These are phyloP conservation scores for Colletotrichum lindemuthianum DNA, from an alignment of 2,329 filamentous ascomycete genomes.

Conservation along the genomic window DNA sequence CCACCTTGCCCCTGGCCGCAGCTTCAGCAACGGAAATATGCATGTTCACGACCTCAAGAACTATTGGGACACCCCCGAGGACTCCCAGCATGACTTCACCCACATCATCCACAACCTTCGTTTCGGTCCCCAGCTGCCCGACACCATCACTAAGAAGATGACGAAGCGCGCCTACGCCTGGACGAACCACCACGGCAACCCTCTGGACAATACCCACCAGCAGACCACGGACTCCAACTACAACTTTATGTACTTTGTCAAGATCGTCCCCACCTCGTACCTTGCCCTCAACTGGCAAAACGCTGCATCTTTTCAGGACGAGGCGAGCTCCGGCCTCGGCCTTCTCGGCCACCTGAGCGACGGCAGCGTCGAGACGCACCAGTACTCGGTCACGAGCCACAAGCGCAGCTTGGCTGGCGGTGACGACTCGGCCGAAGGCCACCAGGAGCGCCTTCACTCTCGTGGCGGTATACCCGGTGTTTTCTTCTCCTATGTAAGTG, in stretches of 20 bases:
- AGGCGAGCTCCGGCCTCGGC: constrained; percentile 72
- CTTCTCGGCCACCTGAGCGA: constrained; percentile 71
- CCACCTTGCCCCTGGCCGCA: constrained; percentile 95
- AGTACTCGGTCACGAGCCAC: constrained; percentile 98
- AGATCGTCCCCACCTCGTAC: constrained; percentile 96
- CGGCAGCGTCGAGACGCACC: constrained; percentile 94
- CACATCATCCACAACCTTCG: constrained; percentile 89
- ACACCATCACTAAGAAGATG: constrained; percentile 71
- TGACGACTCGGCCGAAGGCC: constrained; percentile 84
- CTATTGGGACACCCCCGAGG: constrained; percentile 81
- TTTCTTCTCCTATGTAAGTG: constrained; percentile 95
- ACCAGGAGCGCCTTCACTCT: constrained; percentile 91
- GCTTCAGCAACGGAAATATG: constrained; percentile 95
- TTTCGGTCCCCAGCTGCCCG: constrained; percentile 91
- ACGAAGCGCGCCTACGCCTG: constrained; percentile 66
- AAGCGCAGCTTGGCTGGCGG: constrained; percentile 88
- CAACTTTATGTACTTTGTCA: constrained; percentile 99
- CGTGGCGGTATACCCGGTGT: constrained; percentile 94
- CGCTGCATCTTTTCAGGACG: constrained; percentile 53
- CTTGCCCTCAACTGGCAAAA: constrained; percentile 90
- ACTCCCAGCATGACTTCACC: constrained; percentile 83
- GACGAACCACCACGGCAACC: constrained; percentile 93
- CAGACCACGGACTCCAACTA: constrained; percentile 82
- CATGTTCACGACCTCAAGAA: constrained; percentile 98
- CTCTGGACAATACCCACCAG: constrained; percentile 84